Base-by-base conservation (phyloP, 164 flowering plant species). In the Stephania japonica region DNA sequence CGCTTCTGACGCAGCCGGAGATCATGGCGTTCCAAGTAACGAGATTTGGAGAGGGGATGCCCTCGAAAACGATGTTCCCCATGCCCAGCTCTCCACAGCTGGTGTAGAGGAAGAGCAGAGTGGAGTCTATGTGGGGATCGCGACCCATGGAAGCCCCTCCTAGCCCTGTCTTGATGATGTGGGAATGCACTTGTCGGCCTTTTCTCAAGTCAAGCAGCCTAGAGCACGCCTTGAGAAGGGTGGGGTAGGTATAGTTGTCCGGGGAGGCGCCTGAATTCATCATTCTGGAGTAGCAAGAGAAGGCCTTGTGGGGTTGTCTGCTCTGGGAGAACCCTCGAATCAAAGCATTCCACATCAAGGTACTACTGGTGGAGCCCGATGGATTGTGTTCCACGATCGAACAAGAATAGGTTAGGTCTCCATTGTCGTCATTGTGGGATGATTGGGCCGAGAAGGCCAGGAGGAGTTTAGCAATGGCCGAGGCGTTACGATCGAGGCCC, bases 1-100 rank as follows among this genome's bases (percentile, higher is more conserved):
- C 77, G 72, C 66, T 75, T 63, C 69, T 67, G 21, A 64, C 71
- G 62, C 69, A 78, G 7, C 80, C 80, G 2, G 80, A 70, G 12
- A 78, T 75, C 75, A 78, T 71, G 19, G 44, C 69, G 63, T 78
- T 78, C 77, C 77, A 78, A 24, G 56, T n/a, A 19, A 78, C 77
- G 25, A 74, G 68, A 27, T 14, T 68, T 67, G 41, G 67, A n/a
- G n/a, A 11, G 11, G 44, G 6, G 47, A 75, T 49, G 14, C 49
- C 70, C 11, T 73, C 77, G 67, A 78, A 78, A 53, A 78, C 47
- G 11, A 18, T 61, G 26, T 27, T 41, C 5, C 72, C 75, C 5
- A 23, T 5, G 1, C n/a, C 41, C 24, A 75, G n/a, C 7, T 72
- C 72, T 1, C 77, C 77, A 67, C 77, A 74, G 49, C 75, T 67